Percentiles rank a stretch among this genome's conserved stretches.
Conservation (phyloP, 2,329 filamentous ascomycete species). For the Paracoccidioides lutzii region DNA sequence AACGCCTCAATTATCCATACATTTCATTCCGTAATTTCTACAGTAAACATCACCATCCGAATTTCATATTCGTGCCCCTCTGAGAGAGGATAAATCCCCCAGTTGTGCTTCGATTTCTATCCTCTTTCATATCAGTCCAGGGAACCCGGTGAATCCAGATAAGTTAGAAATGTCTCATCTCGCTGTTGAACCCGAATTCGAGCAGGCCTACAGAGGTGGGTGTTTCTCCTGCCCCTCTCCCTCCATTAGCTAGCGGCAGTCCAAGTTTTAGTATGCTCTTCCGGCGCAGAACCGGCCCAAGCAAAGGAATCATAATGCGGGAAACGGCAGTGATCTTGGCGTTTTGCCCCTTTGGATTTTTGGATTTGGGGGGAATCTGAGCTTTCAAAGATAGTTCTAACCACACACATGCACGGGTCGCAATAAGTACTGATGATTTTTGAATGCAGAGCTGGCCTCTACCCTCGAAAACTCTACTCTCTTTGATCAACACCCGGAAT, state of each 20-base stretch:
- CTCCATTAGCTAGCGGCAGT: conserved; percentile 1
- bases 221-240: conserved; percentile 9
- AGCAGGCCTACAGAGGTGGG: conserved; percentile 93
- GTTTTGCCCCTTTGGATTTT: background rate
- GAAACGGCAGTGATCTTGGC: background rate
- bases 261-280: background rate
- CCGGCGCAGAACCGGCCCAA: conserved; percentile 7
- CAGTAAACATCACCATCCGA: background rate
- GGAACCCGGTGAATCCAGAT: background rate
- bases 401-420: no score
- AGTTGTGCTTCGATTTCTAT: background rate
- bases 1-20: background rate
- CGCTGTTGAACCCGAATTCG: conserved; percentile 84
- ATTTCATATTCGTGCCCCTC: background rate
- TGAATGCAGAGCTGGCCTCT: conserved; percentile 65
- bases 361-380: no score
- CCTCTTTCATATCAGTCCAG: background rate
- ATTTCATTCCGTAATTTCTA: background rate
- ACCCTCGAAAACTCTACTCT: conserved; percentile 89
- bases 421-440: background rate
- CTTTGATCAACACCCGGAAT: conserved; percentile 89
- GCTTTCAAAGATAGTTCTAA: no score
- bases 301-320: conserved; percentile 7
- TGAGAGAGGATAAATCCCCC: no score
- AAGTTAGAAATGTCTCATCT: conserved; percentile 60